A percentile compares a stretch with the other conserved stretches of the same genome.
These are phyloP conservation scores for Fusarium decemcellulare DNA, from an alignment of 2,329 filamentous ascomycete genomes.

Conservation along the genomic window DNA sequence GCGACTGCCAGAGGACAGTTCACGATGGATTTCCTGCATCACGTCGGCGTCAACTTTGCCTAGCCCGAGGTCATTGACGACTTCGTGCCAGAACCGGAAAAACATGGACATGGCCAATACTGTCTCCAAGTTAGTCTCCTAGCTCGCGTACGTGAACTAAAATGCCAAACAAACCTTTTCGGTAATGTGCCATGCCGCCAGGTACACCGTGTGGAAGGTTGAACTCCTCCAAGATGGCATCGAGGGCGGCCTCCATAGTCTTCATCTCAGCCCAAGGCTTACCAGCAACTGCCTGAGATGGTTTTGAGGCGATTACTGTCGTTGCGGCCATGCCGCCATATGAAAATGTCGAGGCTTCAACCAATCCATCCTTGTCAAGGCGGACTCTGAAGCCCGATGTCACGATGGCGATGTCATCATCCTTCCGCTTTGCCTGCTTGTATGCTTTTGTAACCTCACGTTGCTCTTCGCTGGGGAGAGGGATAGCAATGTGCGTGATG, in stretches of 20 bases:
- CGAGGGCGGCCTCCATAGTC: conserved; percentile 3
- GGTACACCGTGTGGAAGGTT: conserved; percentile 15
- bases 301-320: conserved; percentile 9
- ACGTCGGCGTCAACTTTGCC: conserved; percentile 68
- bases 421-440: conserved; percentile 93
- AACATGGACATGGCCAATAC: conserved; percentile 22
- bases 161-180: not conserved
- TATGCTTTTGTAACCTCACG: conserved; percentile 85
- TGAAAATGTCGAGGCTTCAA: conserved; percentile 11
- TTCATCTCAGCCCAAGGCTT: conserved; percentile 9
- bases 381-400: conserved; percentile 83
- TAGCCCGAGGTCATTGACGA: conserved; percentile 5
- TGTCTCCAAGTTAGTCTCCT: not conserved
- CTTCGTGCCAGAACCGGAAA: conserved; percentile 25
- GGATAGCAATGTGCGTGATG: conserved; percentile 18
- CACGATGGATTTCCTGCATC: conserved; percentile 80
- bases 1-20: conserved; percentile 11
- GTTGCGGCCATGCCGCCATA: conserved; percentile 23
- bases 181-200: conserved; percentile 23
- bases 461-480: conserved; percentile 59
- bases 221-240: conserved; percentile 13
- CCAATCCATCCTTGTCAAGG: conserved; percentile 25
- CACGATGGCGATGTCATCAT: conserved; percentile 95
- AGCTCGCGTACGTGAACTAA: too few species aligned
- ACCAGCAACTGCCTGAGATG: conserved; percentile 8